Base-by-base conservation (phyloP, 73 alveolate species). In the Breviolum minutum region DNA sequence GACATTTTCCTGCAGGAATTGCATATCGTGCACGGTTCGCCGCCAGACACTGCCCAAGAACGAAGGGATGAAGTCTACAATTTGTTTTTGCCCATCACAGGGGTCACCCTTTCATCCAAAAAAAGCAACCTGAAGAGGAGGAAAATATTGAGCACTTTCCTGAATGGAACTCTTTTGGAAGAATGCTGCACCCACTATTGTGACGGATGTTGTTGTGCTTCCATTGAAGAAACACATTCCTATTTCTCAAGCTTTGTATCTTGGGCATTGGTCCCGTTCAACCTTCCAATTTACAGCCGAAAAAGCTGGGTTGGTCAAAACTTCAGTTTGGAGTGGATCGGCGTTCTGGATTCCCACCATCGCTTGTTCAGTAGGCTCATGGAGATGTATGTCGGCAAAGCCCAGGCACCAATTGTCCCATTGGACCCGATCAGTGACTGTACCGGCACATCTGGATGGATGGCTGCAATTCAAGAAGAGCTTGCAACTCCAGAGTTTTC, bases 261-360 rank as follows among this genome's bases (percentile, higher is more conserved):
- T 9, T 86, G 94, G 94, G 70, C 94, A 20, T 61, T 86, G 54
- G n/a, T 86, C 17, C 94, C 94, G 32, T 61, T 20, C n/a, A 17
- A n/a, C 29, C 48, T 64, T 6, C 94, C 94, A 0, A 11, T 86
- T 26, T 61, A 61, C 69, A 10, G 30, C 27, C 11, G 94, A 29
- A 86, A 86, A 11, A 62, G 54, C 14, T 86, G 94, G 94, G 27
- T 86, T 2, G 91, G 70, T 12, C 91, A 82, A 16, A 12, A 62
- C 92, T 54, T 24, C 27, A 9, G 29, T 22, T 32, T 22, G 62
- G 73, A 61, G 8, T 86, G 94, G 94, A n/a, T 86, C 14, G 94
- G 77, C 14, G 22, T 61, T 30, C 22, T 86, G 61, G 94, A 86
- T 9, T 24, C 64, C 0, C 94, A 86, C 27, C 94, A 86, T 26